Percentiles rank a stretch among this genome's conserved stretches.
Conservation (phyloP, 2,329 filamentous ascomycete genomes). For the Alternaria sp. region DNA sequence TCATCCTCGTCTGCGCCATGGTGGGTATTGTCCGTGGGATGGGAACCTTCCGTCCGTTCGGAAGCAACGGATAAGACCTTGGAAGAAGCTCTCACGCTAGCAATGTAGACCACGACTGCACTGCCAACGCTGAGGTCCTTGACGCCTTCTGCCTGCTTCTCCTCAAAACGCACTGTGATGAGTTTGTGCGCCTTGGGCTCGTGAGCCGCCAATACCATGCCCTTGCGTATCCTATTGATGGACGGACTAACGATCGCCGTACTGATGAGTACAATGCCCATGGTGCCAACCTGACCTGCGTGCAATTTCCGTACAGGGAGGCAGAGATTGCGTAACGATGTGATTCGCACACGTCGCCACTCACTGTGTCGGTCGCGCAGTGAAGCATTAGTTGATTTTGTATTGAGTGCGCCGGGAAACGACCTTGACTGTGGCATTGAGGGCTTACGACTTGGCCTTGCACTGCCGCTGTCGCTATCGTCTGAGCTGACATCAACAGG, state of each 20-base stretch:
- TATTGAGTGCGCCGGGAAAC: conserved; percentile 57
- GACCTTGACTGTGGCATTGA: conserved; percentile 56
- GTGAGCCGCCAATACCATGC: conserved; percentile 77
- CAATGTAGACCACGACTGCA: conserved; percentile 82
- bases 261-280: conserved; percentile 71
- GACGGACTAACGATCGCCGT: conserved; percentile 39
- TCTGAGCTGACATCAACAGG: conserved; percentile 44
- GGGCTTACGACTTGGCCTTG: conserved; percentile 31
- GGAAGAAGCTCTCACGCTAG: conserved; percentile 83
- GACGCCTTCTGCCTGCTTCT: conserved; percentile 61
- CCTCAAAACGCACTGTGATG: conserved; percentile 72
- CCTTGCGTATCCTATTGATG: conserved; percentile 67
- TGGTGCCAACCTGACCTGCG: conserved; percentile 85
- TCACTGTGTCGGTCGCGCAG: conserved; percentile 46
- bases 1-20: conserved; percentile 45
- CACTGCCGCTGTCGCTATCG: conserved; percentile 51
- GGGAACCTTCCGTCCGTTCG: conserved; percentile 2
- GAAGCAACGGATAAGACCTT: conserved; percentile 67
- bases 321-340: conserved; percentile 87
- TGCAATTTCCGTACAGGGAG: conserved; percentile 79
- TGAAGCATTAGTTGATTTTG: conserved; percentile 23
- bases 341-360: conserved; percentile 83
- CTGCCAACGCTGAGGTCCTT: conserved; percentile 71
- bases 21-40: conserved; percentile 15
- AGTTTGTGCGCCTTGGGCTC: conserved; percentile 62